These are phyloP conservation scores for Volvox carteri DNA, from an alignment of 163 green algal species.

Conservation along the genomic window DNA sequence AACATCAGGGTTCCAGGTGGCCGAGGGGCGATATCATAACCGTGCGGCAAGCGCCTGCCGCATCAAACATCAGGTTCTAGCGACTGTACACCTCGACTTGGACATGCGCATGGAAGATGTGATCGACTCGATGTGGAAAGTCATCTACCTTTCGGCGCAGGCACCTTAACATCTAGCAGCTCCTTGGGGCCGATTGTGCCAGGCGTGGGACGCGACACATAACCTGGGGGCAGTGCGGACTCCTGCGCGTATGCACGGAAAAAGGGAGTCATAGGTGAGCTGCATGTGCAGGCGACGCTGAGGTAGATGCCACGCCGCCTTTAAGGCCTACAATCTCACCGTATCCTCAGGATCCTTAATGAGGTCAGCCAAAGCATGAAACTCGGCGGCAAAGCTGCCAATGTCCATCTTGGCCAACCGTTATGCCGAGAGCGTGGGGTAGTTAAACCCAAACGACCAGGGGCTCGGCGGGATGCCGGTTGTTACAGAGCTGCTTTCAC, in stretches of 20 bases:
- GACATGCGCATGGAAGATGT: too few species aligned
- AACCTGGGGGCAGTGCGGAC: background rate
- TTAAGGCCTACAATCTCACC: too few species aligned
- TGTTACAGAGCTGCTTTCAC: too few species aligned
- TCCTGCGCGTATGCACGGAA: background rate
- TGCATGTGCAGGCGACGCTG: background rate
- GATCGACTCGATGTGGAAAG: too few species aligned
- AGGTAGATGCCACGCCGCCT: background rate
- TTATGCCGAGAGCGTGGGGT: too few species aligned
- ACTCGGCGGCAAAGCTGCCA: constrained; percentile 53
- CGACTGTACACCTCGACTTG: too few species aligned
- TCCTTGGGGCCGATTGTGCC: constrained; percentile 68
- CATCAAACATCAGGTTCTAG: too few species aligned
- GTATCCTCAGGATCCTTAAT: constrained; percentile 49
- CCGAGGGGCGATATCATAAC: too few species aligned
- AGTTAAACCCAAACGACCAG: background rate
- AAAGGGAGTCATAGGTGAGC: background rate
- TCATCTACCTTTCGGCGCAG: constrained; percentile 69
- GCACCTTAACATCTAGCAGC: constrained; percentile 71
- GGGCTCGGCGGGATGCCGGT: background rate
- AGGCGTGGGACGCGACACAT: constrained; percentile 52
- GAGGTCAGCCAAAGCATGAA: constrained; percentile 60
- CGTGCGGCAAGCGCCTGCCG: too few species aligned
- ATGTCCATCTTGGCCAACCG: constrained; percentile 22
- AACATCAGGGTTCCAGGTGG: too few species aligned